These are phyloP conservation scores for Ophiostoma montium DNA, from an alignment of 2,329 filamentous ascomycete species.

Conservation along the genomic window DNA sequence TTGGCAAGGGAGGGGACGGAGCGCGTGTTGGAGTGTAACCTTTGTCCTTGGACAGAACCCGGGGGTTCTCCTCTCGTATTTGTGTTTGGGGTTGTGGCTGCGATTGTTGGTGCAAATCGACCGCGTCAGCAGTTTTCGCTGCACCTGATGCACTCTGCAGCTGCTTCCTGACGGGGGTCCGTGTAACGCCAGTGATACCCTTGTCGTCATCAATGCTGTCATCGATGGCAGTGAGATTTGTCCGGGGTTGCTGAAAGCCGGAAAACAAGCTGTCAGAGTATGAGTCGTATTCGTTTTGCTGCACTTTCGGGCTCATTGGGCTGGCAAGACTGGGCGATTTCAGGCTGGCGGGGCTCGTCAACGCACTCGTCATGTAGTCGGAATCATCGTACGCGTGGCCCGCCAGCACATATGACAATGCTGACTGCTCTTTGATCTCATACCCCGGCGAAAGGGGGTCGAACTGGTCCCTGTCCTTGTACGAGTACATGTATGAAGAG, in stretches of 20 bases:
- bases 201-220: not conserved
- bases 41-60: not conserved
- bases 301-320: not conserved
- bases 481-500: conserved; percentile 14
- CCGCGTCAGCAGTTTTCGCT: not conserved
- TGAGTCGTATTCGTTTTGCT: conserved; percentile 5
- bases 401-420: conserved; percentile 11
- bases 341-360: not conserved
- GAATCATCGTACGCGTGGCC: conserved; percentile 5
- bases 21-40: not conserved
- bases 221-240: not conserved
- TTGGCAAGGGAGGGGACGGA: not conserved
- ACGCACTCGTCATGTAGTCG: not conserved
- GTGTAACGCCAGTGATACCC: not conserved
- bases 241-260: not conserved
- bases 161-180: not conserved
- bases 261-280: conserved; percentile 2
- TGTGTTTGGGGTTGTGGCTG: not conserved
- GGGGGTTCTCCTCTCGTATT: not conserved
- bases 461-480: conserved; percentile 17
- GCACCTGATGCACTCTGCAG: not conserved
- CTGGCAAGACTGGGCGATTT: not conserved
- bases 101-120: not conserved
- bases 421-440: conserved; percentile 1
- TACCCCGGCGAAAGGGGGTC: conserved; percentile 1